Conservation (phyloP, 1,139 yeast species). For the Eremothecium coryli region DNA sequence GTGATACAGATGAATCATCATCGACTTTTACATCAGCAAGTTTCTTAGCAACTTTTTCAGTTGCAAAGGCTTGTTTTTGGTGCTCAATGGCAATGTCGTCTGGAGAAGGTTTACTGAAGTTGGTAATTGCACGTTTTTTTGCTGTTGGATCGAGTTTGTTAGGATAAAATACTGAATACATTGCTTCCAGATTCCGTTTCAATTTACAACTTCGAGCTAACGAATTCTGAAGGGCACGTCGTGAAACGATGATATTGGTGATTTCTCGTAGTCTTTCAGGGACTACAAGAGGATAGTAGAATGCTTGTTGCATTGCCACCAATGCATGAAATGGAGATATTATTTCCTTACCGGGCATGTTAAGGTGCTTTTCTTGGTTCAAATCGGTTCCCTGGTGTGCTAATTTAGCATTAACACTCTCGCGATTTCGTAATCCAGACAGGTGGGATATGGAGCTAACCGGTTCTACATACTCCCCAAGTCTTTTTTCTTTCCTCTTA, state of each 20-base stretch:
- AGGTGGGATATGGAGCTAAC: too few relatives aligned
- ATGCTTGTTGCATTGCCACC: not conserved
- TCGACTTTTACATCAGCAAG: conserved; percentile 5
- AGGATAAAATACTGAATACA: conserved; percentile 23
- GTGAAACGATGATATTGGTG: not conserved
- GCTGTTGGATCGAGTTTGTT: conserved; percentile 18
- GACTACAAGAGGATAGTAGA: not conserved
- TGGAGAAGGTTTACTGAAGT: conserved; percentile 69
- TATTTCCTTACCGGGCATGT: not conserved
- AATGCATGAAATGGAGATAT: not conserved
- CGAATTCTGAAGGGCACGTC: not conserved
- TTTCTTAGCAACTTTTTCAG: conserved; percentile 15
- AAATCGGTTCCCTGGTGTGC: too few relatives aligned
- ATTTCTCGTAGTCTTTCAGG: not conserved
- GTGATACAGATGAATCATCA: not conserved
- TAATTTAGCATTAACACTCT: too few relatives aligned
- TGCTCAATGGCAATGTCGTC: conserved; percentile 65
- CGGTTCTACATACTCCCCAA: too few relatives aligned
- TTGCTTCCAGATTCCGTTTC: conserved; percentile 16
- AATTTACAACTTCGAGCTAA: conserved; percentile 9
- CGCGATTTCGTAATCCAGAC: too few relatives aligned
- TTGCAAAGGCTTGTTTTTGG: conserved; percentile 45
- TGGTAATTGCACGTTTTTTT: conserved; percentile 39
- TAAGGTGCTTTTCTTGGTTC: too few relatives aligned
- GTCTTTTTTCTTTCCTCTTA: too few relatives aligned